phyloP scores from a whole-genome alignment of 2,329 filamentous ascomycete species.

The Aspergillus sp. region DNA sequence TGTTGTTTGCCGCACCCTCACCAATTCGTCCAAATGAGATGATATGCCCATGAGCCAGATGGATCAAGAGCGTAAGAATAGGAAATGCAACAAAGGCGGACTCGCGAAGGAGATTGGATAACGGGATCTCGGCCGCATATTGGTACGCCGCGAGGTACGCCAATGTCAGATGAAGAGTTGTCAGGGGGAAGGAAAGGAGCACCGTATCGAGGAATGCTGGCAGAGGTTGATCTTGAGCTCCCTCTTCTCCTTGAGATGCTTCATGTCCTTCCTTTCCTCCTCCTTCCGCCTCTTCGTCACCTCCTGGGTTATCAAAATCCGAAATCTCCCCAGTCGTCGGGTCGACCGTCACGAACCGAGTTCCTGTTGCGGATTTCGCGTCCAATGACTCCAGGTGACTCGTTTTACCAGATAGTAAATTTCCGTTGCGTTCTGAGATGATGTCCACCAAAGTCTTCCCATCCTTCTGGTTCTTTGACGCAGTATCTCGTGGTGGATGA shows the following conservation, averaged over 20 bases:
- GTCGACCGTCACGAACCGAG: slow-evolving; percentile 30
- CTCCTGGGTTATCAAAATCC: slow-evolving; percentile 1
- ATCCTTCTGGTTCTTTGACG: slow-evolving; percentile 12
- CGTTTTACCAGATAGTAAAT: slow-evolving; percentile 14
- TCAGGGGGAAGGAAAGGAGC: slow-evolving; percentile 35
- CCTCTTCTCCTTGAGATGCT: slow-evolving; percentile 7
- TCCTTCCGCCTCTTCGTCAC: background rate
- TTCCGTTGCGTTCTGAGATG: slow-evolving; percentile 36
- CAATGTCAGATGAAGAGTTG: slow-evolving; percentile 39
- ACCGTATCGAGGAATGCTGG: slow-evolving; percentile 38
- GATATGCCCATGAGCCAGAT: slow-evolving; percentile 39
- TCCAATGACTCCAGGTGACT: background rate
- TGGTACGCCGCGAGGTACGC: slow-evolving; percentile 40
- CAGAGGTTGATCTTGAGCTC: slow-evolving; percentile 13
- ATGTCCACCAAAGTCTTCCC: slow-evolving; percentile 38
- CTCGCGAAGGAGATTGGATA: slow-evolving; percentile 26
- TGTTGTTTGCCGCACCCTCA: background rate
- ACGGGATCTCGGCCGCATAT: slow-evolving; percentile 33
- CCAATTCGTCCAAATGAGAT: slow-evolving; percentile 20
- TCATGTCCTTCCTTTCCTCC: background rate
- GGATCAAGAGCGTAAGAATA: slow-evolving; percentile 36
- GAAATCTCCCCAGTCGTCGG: slow-evolving; percentile 8
- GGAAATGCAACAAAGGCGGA: slow-evolving; percentile 35
- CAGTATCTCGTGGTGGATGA: slow-evolving; percentile 14
- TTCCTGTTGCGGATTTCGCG: background rate